Evolutionary conservation across 306 rosid genomes (phyloP).

Genomic region (Trichosanthes cucumerina): DNA sequence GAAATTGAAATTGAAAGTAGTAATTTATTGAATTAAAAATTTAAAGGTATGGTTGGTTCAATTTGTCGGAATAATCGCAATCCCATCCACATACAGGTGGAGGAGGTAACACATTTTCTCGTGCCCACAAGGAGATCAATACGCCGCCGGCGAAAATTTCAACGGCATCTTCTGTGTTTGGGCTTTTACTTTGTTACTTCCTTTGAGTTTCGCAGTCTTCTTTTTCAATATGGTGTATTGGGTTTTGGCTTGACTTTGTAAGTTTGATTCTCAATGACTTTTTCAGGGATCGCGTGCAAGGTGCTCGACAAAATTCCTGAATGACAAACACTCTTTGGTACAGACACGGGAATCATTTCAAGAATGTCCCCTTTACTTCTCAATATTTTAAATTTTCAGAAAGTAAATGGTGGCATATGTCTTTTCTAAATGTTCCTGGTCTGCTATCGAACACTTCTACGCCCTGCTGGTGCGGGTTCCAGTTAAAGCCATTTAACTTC

Average conservation of each 20-base stretch:
- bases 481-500: slow-evolving; percentile 21
- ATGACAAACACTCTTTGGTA: background rate
- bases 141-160: background rate
- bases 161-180: too few relatives aligned
- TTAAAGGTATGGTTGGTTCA: too few relatives aligned
- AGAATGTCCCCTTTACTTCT: background rate
- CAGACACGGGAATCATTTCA: background rate
- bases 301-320: slow-evolving; percentile 37
- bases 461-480: slow-evolving; percentile 36
- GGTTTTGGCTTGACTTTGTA: background rate
- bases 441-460: slow-evolving; percentile 28
- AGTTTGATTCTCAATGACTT: background rate
- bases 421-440: slow-evolving; percentile 25
- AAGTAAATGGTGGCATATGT: slow-evolving; percentile 25
- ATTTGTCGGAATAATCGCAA: too few relatives aligned
- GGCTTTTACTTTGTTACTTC: background rate
- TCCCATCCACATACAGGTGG: background rate
- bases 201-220: background rate
- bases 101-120: background rate
- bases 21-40: too few relatives aligned
- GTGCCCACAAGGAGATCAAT: background rate
- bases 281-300: slow-evolving; percentile 16
- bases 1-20: too few relatives aligned
- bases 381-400: background rate
- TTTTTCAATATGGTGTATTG: background rate